These are phyloP conservation scores for Aspergillus vadensis DNA, from an alignment of 2,329 filamentous ascomycete species.

Conservation along the genomic window DNA sequence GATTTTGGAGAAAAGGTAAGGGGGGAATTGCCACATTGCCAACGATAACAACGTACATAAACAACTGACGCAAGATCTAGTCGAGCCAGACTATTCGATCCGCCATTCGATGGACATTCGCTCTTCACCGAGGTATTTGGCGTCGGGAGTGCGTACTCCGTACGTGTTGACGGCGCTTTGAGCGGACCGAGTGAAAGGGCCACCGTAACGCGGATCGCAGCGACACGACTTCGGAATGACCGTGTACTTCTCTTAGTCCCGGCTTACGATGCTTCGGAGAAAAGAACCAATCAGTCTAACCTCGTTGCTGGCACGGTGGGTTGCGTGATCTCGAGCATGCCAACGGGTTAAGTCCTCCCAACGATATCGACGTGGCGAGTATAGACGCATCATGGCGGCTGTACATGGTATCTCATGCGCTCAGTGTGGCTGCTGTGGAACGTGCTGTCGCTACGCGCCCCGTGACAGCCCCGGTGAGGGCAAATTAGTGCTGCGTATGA, in stretches of 20 bases:
- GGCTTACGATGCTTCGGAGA: background rate
- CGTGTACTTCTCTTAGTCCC: background rate
- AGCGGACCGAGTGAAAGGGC: background rate
- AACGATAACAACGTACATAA: background rate
- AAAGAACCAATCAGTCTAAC: background rate
- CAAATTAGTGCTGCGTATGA: background rate
- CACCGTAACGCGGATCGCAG: slow-evolving; percentile 1
- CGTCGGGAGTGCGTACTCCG: background rate
- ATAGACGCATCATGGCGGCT: background rate
- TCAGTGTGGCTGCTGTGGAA: background rate
- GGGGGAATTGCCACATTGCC: background rate
- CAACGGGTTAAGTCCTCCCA: background rate
- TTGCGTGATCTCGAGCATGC: background rate
- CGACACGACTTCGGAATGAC: background rate
- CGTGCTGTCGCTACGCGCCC: background rate
- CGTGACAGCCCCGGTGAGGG: background rate
- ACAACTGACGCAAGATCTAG: background rate
- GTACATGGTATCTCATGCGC: background rate
- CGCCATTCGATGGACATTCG: background rate
- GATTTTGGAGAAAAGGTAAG: background rate
- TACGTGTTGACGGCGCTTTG: background rate
- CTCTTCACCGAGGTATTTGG: background rate
- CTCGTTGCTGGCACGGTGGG: background rate
- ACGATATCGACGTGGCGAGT: background rate
- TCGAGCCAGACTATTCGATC: background rate